These are phyloP conservation scores for Dillenia turbinata DNA, from an alignment of 164 flowering plant species.

Conservation along the genomic window DNA sequence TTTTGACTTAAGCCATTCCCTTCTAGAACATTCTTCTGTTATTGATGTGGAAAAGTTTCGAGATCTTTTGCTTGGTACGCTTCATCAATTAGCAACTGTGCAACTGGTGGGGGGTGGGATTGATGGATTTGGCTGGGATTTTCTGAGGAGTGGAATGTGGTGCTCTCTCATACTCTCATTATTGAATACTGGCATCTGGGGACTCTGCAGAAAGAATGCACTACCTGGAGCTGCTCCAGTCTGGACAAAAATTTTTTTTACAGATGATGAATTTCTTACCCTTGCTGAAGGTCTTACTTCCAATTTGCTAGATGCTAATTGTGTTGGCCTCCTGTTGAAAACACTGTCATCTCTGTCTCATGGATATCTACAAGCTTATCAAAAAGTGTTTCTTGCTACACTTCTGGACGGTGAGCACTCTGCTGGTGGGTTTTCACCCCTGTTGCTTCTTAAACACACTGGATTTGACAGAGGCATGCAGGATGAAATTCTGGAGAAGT, in stretches of 20 bases:
- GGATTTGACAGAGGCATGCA: slow-evolving; percentile 42
- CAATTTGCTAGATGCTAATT: slow-evolving; percentile 28
- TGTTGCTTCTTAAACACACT: slow-evolving; percentile 62
- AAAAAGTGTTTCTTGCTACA: slow-evolving; percentile 53
- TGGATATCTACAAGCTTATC: slow-evolving; percentile 44
- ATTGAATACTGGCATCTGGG: slow-evolving; percentile 44
- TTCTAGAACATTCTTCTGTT: slow-evolving; percentile 27
- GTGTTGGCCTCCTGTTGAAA: slow-evolving; percentile 32
- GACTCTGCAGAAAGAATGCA: slow-evolving; percentile 33
- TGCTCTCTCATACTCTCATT: slow-evolving; percentile 58
- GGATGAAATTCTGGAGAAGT: slow-evolving; percentile 51
- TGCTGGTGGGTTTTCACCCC: slow-evolving; percentile 33
- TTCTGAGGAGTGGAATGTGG: slow-evolving; percentile 72
- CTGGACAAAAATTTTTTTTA: slow-evolving; percentile 24
- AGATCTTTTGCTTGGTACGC: slow-evolving; percentile 36
- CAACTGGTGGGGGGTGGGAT: slow-evolving; percentile 17
- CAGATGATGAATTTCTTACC: slow-evolving; percentile 34
- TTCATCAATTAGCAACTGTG: slow-evolving; percentile 38
- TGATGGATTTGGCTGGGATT: slow-evolving; percentile 63
- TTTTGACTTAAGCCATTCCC: slow-evolving; percentile 46
- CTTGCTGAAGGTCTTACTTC: slow-evolving; percentile 45
- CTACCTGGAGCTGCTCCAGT: slow-evolving; percentile 24
- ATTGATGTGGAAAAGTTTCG: slow-evolving; percentile 21
- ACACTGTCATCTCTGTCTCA: slow-evolving; percentile 51
- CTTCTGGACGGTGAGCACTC: slow-evolving; percentile 22